Conservation (phyloP, 345 rosid species). For the Boechera stricta region DNA sequence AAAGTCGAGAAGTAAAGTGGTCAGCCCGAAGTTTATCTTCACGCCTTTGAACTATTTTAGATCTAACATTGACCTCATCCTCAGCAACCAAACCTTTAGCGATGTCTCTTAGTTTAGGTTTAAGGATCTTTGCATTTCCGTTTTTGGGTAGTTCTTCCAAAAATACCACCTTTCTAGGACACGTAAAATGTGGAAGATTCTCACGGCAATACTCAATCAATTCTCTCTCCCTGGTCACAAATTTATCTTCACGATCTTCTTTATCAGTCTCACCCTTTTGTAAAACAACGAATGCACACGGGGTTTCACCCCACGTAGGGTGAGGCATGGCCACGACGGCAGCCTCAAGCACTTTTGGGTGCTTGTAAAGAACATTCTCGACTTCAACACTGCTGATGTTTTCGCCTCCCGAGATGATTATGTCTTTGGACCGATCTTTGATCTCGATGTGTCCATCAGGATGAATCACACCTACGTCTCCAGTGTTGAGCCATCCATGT, state of each 20-base stretch:
- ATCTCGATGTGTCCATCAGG: constrained; percentile 58
- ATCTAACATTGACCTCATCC: background rate
- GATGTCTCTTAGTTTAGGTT: constrained; percentile 48
- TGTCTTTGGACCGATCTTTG: constrained; percentile 68
- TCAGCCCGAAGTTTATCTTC: background rate
- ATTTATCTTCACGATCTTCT: constrained; percentile 29
- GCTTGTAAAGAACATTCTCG: constrained; percentile 54
- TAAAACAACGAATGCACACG: constrained; percentile 55
- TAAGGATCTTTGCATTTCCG: constrained; percentile 60
- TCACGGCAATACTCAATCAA: constrained; percentile 52
- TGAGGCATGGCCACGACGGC: constrained; percentile 73
- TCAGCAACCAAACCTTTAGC: constrained; percentile 43
- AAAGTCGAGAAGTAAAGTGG: background rate
- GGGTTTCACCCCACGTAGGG: constrained; percentile 62
- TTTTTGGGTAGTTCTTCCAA: constrained; percentile 56
- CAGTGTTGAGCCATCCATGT: constrained; percentile 66
- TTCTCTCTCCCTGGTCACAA: constrained; percentile 41
- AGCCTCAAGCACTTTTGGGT: constrained; percentile 53
- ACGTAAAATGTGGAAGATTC: constrained; percentile 59
- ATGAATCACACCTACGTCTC: constrained; percentile 61
- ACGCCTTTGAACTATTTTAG: background rate
- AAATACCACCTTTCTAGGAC: constrained; percentile 59
- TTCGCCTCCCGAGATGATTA: constrained; percentile 72
- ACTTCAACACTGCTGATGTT: constrained; percentile 70
- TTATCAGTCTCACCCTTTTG: constrained; percentile 37